phyloP scores from a whole-genome alignment of 306 rosid species.

The Malus sylvestris region DNA sequence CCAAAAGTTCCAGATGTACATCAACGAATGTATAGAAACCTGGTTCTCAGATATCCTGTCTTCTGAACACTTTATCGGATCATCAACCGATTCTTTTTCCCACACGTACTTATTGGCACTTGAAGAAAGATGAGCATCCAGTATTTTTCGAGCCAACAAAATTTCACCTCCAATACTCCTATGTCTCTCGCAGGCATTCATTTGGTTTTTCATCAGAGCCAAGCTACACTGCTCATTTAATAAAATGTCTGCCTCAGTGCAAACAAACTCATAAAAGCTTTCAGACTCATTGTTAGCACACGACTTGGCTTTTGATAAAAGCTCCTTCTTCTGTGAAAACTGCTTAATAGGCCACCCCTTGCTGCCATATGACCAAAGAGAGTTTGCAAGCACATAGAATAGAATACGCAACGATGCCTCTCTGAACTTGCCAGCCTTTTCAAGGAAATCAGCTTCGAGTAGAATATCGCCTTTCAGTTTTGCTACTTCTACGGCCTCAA shows the following conservation, averaged over 20 bases:
- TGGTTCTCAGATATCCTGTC: constrained; percentile 16
- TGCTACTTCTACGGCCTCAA: constrained; percentile 50
- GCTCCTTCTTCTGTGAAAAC: constrained; percentile 37
- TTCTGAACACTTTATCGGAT: constrained; percentile 23
- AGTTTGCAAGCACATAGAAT: constrained; percentile 36
- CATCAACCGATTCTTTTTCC: constrained; percentile 28
- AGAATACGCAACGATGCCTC: constrained; percentile 44
- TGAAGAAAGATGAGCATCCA: constrained; percentile 48
- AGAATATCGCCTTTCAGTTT: constrained; percentile 42
- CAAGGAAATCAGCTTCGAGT: constrained; percentile 39
- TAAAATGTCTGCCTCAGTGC: constrained; percentile 42
- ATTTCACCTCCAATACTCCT: constrained; percentile 42
- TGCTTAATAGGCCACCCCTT: constrained; percentile 66
- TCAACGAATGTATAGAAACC: constrained; percentile 47
- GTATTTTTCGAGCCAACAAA: constrained; percentile 42
- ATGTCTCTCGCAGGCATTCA: constrained; percentile 30
- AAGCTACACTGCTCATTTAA: constrained; percentile 18
- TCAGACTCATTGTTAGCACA: constrained; percentile 33
- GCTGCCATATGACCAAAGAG: constrained; percentile 67
- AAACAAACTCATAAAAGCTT: constrained; percentile 27
- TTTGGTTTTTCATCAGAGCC: constrained; percentile 14
- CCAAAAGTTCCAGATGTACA: constrained; percentile 66
- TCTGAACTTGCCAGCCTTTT: constrained; percentile 40
- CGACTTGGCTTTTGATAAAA: constrained; percentile 39
- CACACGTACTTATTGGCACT: constrained; percentile 27